phyloP scores from a whole-genome alignment of 768 basidiomycete species.

The Rhizopogon rudus region DNA sequence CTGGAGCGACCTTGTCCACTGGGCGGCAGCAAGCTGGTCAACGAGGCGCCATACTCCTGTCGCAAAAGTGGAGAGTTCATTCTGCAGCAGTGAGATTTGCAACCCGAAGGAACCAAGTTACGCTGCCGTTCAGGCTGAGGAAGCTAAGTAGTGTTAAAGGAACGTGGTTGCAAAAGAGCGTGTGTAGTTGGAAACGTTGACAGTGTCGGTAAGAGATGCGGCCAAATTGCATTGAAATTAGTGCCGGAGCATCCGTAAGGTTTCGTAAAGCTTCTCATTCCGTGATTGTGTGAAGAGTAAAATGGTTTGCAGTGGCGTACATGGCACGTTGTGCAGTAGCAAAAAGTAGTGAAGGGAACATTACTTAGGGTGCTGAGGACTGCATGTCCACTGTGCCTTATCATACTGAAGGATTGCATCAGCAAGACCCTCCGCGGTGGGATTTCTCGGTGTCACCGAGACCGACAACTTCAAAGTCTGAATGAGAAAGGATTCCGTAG shows the following conservation, averaged over 20 bases:
- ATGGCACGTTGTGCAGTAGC: background rate
- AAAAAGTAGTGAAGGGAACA: background rate
- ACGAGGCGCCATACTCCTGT: slow-evolving; percentile 22
- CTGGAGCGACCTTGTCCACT: slow-evolving; percentile 12
- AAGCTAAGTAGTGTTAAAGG: slow-evolving; percentile 12
- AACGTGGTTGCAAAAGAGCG: slow-evolving; percentile 10
- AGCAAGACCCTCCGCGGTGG: slow-evolving; percentile 49
- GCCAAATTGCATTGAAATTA: background rate
- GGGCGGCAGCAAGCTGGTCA: slow-evolving; percentile 18
- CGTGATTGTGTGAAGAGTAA: slow-evolving; percentile 5
- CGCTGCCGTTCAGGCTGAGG: slow-evolving; percentile 1
- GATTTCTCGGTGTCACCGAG: slow-evolving; percentile 50
- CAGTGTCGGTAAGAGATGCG: background rate
- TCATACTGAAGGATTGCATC: slow-evolving; percentile 22
- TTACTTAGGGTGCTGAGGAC: background rate
- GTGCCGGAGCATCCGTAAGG: slow-evolving; percentile 3
- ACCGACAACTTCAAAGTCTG: slow-evolving; percentile 44
- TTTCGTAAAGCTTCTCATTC: background rate
- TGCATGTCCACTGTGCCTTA: background rate
- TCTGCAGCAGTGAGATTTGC: slow-evolving; percentile 2
- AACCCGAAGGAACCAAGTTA: background rate
- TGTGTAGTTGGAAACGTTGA: background rate
- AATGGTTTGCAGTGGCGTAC: background rate
- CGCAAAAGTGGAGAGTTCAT: slow-evolving; percentile 23
- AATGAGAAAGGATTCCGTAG: slow-evolving; percentile 49